Evolutionary conservation across 768 basidiomycete species (phyloP).

Genomic region (Tricholoma furcatifolium): DNA sequence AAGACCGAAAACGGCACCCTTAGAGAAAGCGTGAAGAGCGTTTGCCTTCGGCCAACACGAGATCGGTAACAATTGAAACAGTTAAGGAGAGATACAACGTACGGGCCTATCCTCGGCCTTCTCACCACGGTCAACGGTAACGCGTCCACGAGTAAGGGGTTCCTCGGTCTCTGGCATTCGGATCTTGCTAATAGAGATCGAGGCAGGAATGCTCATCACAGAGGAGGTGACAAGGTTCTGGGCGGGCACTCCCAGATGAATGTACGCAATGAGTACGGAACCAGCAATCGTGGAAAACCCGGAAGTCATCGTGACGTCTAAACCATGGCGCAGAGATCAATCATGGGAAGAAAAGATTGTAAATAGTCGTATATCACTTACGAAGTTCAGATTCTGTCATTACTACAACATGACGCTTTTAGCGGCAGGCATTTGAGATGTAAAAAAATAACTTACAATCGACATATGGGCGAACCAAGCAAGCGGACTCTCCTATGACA

Average conservation of each 20-base stretch:
- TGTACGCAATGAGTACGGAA: constrained; percentile 84
- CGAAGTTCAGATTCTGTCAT: constrained; percentile 89
- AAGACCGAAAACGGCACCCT: constrained; percentile 83
- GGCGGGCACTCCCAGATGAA: constrained; percentile 72
- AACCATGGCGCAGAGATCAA: not conserved
- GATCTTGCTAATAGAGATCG: constrained; percentile 89
- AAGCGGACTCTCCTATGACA: constrained; percentile 66
- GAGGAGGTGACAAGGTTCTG: constrained; percentile 85
- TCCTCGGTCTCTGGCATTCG: constrained; percentile 83
- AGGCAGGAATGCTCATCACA: constrained; percentile 94
- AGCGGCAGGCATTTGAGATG: constrained; percentile 5
- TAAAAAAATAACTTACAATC: constrained; percentile 40
- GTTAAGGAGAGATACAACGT: constrained; percentile 15
- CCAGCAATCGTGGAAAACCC: constrained; percentile 95
- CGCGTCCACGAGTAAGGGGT: constrained; percentile 79
- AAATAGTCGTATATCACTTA: constrained; percentile 21
- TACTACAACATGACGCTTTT: constrained; percentile 25
- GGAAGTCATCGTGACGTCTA: constrained; percentile 82
- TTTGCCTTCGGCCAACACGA: constrained; percentile 49
- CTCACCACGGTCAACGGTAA: constrained; percentile 80
- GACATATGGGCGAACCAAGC: constrained; percentile 81
- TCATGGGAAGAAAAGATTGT: not conserved
- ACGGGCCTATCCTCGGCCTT: constrained; percentile 53
- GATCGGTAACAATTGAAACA: not conserved
- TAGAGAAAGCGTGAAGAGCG: constrained; percentile 84